Percentiles rank a stretch among this genome's conserved stretches.
Conservation (phyloP, 2,329 filamentous ascomycete species). For the Talaromyces rugulosus region DNA sequence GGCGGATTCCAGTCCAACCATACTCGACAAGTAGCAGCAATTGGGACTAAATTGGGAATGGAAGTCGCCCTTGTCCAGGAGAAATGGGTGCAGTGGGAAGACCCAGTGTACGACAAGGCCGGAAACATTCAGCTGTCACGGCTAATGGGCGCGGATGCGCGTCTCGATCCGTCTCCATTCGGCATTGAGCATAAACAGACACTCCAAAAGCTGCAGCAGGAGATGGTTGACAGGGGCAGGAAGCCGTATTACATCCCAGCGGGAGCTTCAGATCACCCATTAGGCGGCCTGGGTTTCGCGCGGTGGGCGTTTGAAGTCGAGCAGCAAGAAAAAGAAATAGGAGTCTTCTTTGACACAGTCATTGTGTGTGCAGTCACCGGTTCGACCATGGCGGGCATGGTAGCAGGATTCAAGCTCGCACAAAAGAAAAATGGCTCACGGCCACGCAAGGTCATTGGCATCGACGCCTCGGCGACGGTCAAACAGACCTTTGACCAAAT, state of each 20-base stretch:
- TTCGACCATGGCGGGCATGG: conserved; percentile 66
- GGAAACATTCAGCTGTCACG: conserved; percentile 69
- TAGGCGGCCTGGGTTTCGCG: conserved; percentile 67
- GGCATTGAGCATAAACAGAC: conserved; percentile 66
- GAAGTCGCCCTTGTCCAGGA: conserved; percentile 55
- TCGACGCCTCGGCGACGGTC: conserved; percentile 60
- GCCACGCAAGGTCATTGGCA: conserved; percentile 58
- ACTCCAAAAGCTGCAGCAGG: conserved; percentile 50
- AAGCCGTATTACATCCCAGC: conserved; percentile 70
- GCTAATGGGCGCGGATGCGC: conserved; percentile 52
- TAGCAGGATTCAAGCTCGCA: conserved; percentile 66
- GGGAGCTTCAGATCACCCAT: conserved; percentile 65
- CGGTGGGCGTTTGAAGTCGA: conserved; percentile 67
- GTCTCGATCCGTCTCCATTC: conserved; percentile 55
- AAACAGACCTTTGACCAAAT: conserved; percentile 62
- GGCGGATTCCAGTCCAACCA: conserved; percentile 69
- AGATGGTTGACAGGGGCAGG: conserved; percentile 50
- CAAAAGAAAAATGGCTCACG: conserved; percentile 43
- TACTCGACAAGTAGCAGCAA: conserved; percentile 63
- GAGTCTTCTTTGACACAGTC: conserved; percentile 63
- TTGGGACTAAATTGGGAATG: conserved; percentile 56
- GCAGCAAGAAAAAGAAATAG: conserved; percentile 57
- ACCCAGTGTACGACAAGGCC: conserved; percentile 58
- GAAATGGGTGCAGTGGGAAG: conserved; percentile 62
- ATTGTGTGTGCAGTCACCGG: conserved; percentile 69